Evolutionary conservation across 2,329 filamentous ascomycete genomes (phyloP), one percentile per base, ranked within the genome.

Genomic region (Aspergillus bombycis): DNA sequence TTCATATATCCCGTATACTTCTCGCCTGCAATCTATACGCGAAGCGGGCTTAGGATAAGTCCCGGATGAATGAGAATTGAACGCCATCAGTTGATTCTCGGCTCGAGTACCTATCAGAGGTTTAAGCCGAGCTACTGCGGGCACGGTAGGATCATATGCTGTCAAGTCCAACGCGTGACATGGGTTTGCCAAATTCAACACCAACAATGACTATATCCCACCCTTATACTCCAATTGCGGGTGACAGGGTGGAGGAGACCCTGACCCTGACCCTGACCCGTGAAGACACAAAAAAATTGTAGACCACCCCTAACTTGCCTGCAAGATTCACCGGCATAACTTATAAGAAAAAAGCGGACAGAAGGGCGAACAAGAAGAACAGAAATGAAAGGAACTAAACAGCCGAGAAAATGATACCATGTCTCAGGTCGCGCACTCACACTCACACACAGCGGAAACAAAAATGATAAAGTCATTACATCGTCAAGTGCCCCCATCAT

Each of bases 391-490:
- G 55, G 55, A 57, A 30, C 45, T 61, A 59, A 60, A 69, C 23
- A 48, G 7, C 45, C 45, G 28, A 48, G 8, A 48, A 23, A 48
- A 28, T 16, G 45, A 48, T 9, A 48, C 3, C 45, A 9, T 48
- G 12, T 48, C 45, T 28, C 45, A 26, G 45, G 23, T 26, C 45
- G 12, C 23, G 23, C 23, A 48, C 23, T 48, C 11, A 23, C 45
- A 48, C 45, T 48, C 12, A 23, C 45, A 9, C 45, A 16, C 12
- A 48, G 6, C 11, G 19, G 43, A 48, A 48, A 26, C 45, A 48
- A 6, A 26, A 48, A 19, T 21, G n/a, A 23, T 19, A 28, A 50
- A 62, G 67, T 76, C 74, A 71, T 76, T 69, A 75, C 70, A 70
- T 76, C 74, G 70, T 76, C 70, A 75, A 67, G 57, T 61, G 53